These are phyloP conservation scores for Juncus inflexus DNA, from an alignment of 176 grass and related monocot species.

Conservation along the genomic window DNA sequence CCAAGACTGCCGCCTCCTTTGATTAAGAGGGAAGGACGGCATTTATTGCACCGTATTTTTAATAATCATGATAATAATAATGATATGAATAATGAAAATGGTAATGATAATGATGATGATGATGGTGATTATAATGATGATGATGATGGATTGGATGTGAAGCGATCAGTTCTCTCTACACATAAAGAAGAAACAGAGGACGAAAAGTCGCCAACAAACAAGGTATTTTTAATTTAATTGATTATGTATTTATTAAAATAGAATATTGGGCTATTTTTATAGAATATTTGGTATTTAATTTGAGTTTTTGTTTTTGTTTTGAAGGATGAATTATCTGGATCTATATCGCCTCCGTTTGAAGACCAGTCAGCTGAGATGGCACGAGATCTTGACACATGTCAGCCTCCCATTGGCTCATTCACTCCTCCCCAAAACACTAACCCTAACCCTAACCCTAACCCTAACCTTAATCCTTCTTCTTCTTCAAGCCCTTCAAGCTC, in stretches of 20 bases:
- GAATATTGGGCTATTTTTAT: conserved; percentile 7
- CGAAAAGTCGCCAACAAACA: conserved; percentile 58
- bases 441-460: conserved; percentile 14
- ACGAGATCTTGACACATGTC: conserved; percentile 4
- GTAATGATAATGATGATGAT: conserved; percentile 2
- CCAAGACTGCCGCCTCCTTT: conserved; percentile 94
- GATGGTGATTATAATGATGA: conserved; percentile 35
- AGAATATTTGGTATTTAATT: conserved; percentile 10
- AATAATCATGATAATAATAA: conserved; percentile 22
- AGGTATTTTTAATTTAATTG: conserved; percentile 39
- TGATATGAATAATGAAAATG: conserved; percentile 38
- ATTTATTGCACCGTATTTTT: conserved; percentile 60
- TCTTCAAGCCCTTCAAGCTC: conserved; percentile 18
- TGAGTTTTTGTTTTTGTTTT: conserved; percentile 28
- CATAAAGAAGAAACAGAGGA: conserved; percentile 96
- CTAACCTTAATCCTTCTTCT: conserved; percentile 16
- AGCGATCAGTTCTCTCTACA: conserved; percentile 66
- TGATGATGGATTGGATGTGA: conserved; percentile 52
- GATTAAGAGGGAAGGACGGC: conserved; percentile 67
- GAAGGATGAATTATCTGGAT: conserved; percentile 52
- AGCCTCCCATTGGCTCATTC: background rate
- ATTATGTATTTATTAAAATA: conserved; percentile 36
- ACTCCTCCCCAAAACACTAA: background rate
- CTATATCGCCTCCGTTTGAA: conserved; percentile 40
- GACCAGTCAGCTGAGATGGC: conserved; percentile 23